Evolutionary conservation across 106 monocot genomes (phyloP), one percentile per base, ranked within the genome.

Genomic region (Alisma plantagoaquatica): DNA sequence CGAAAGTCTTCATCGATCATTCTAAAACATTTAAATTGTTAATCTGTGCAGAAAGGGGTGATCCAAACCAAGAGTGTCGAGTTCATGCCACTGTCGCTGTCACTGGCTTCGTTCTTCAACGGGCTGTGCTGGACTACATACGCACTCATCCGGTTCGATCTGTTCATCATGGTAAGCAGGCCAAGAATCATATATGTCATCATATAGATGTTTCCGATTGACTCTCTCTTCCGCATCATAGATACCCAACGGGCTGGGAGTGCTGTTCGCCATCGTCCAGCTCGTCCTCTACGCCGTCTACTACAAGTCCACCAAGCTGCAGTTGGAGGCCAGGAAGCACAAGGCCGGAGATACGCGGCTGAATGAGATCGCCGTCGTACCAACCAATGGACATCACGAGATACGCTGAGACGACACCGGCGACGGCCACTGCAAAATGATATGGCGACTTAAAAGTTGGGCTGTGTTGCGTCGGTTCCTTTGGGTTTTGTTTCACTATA

Each of bases 81-180:
- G 66, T 77, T 66, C 71, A 67, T 77, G 71, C 77, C 77, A 4
- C 58, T 77, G 66, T 62, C 24, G 18, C 60, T 70, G 1, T 77
- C 77, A 3, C 51, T 77, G 9, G 62, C 57, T 2, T 51, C 61
- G 2, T 79, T 73, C 46, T 51, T 79, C 56, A 79, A 79, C 42
- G 73, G 78, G 1, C 22, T 79, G 1, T 65, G 64, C 52, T 79
- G 78, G 78, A 79, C 78, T 0, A 12, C 27, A 3, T 79, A 79
- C 41, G 64, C 72, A 3, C 53, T 73, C 51, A 49, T 79, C 51
- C 30, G 57, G 20, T 73, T 79, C 61, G 78, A 79, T 54, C 47
- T 79, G 50, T 70, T 60, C 56, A 27, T 79, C 24, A 24, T 31
- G n/a, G 78, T 78, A 46, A 67, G 46, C 18, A 2, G 14, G 29